Evolutionary conservation across 2,329 filamentous ascomycete genomes (phyloP), one percentile per base, ranked within the genome.

Genomic region (Ascochyta koolunga): DNA sequence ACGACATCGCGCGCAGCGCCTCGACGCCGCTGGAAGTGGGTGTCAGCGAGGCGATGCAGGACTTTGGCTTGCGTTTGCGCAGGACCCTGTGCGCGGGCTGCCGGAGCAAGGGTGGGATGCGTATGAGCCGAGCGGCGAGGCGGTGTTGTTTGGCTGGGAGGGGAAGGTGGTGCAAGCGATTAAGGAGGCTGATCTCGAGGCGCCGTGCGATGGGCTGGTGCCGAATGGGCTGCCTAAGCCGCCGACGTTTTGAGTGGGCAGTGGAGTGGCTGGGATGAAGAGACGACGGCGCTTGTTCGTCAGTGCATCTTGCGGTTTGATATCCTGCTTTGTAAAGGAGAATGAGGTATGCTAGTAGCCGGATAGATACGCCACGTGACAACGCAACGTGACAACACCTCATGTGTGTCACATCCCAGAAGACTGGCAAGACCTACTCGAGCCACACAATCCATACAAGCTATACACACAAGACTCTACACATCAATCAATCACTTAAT

Each of bases 1-100:
- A 70, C 49, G 60, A 58, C 6, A 69, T 67, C 39, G 64, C 57
- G 0, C 59, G 66, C 19, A 65, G 67, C 4, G 56, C 58, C n/a
- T 65, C 62, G 2, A 68, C 68, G 2, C 41, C 59, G 1, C 69
- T 75, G 13, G 67, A 77, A 39, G 56, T 58, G 4, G 48, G 61
- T 40, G 69, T 75, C 1, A 72, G 70, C 44, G 54, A 67, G 48
- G 62, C 70, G 33, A 71, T 77, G 71, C 71, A 76, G 50, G 73
- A 76, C 37, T 67, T 66, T 72, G 72, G 59, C 29, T 74, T 18
- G 71, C 69, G 1, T 78, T 77, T 59, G 68, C 69, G 0, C 54
- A 62, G 21, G 70, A 76, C 52, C 69, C 72, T 1, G 56, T 60
- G 13, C 56, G 61, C 5, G 67, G 68, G 10, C 47, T 76, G 38